Percentiles rank a stretch among this genome's conserved stretches.
Conservation (phyloP, 768 basidiomycete genomes). For the Pleurotus tuoliensis region DNA sequence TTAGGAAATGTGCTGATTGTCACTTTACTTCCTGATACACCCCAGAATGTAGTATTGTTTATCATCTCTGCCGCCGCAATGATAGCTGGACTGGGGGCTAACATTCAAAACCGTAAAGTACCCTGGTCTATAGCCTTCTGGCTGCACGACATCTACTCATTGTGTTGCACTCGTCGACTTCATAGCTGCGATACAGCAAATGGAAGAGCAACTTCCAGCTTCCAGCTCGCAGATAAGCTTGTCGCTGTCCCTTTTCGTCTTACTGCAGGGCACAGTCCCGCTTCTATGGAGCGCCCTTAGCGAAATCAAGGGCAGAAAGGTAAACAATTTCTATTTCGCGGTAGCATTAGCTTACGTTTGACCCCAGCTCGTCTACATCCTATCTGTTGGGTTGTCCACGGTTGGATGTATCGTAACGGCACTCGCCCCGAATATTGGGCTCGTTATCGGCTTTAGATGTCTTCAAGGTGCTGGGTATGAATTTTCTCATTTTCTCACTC, state of each 20-base stretch:
- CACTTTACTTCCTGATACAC: too few species aligned
- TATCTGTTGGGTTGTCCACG: slow-evolving; percentile 48
- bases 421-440: slow-evolving; percentile 45
- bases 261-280: slow-evolving; percentile 66
- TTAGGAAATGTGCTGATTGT: too few species aligned
- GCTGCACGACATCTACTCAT: background rate
- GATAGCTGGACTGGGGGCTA: slow-evolving; percentile 54
- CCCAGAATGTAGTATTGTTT: slow-evolving; percentile 38
- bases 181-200: slow-evolving; percentile 58
- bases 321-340: slow-evolving; percentile 19
- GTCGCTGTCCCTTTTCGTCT: slow-evolving; percentile 68
- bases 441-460: slow-evolving; percentile 65
- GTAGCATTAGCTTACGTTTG: background rate
- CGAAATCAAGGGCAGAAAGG: slow-evolving; percentile 76
- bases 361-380: slow-evolving; percentile 48
- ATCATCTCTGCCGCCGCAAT: slow-evolving; percentile 50
- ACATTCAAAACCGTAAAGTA: slow-evolving; percentile 61
- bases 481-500: background rate
- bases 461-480: slow-evolving; percentile 65
- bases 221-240: slow-evolving; percentile 60
- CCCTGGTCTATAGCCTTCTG: background rate
- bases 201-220: slow-evolving; percentile 58
- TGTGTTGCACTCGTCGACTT: background rate
- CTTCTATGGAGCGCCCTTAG: slow-evolving; percentile 66
- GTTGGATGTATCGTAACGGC: slow-evolving; percentile 56